A percentile compares a stretch with the other conserved stretches of the same genome.
phyloP scores from a whole-genome alignment of 2,329 filamentous ascomycete genomes.

The Aspergillus pseudoviridinutans region DNA sequence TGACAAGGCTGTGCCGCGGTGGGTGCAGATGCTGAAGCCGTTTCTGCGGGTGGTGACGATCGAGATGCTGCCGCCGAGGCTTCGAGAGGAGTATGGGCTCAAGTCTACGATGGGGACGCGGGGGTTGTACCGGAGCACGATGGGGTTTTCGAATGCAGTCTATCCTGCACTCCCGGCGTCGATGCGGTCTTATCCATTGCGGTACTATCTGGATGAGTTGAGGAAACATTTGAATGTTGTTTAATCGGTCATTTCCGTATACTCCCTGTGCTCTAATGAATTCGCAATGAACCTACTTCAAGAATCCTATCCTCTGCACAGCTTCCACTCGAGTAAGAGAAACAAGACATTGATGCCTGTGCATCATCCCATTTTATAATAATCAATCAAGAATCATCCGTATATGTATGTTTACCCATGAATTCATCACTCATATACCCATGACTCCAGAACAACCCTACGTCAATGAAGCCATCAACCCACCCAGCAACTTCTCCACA shows the following conservation, averaged over 20 bases:
- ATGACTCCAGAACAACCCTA: background rate
- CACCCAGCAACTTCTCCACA: conserved; percentile 26
- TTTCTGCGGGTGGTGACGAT: conserved; percentile 29
- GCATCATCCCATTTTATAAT: background rate
- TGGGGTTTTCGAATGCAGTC: conserved; percentile 30
- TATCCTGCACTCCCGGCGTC: conserved; percentile 32
- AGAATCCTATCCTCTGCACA: too few species aligned
- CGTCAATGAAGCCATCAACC: conserved; percentile 18
- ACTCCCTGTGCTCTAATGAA: background rate
- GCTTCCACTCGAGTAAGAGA: too few species aligned
- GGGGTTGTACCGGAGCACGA: conserved; percentile 26
- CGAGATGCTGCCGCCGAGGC: conserved; percentile 31
- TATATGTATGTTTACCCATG: background rate
- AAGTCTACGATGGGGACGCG: conserved; percentile 24
- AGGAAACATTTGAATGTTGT: conserved; percentile 23
- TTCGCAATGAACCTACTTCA: background rate
- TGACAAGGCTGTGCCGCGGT: conserved; percentile 24
- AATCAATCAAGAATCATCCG: background rate
- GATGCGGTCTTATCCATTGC: conserved; percentile 27
- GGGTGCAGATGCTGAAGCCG: conserved; percentile 28
- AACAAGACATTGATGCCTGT: background rate
- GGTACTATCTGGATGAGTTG: conserved; percentile 29
- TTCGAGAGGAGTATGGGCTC: conserved; percentile 33
- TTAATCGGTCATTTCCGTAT: conserved; percentile 3
- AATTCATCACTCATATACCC: background rate